phyloP scores from a whole-genome alignment of 164 flowering plant species.

The Pachysandra terminalis region DNA sequence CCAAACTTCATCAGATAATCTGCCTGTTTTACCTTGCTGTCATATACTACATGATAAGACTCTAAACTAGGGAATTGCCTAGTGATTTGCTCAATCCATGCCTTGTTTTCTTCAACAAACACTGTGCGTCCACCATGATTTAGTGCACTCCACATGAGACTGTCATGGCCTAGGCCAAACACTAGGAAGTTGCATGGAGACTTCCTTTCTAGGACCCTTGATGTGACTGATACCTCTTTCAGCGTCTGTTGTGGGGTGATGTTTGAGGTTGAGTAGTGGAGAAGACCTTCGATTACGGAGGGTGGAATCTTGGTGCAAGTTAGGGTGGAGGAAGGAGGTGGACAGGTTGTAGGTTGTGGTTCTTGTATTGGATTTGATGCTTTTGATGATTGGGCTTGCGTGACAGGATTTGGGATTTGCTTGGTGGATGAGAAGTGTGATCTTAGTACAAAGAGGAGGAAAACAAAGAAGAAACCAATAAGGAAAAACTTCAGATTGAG shows the following conservation, averaged over 20 bases:
- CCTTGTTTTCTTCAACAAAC: conserved; percentile 76
- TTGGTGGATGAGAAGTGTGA: conserved; percentile 39
- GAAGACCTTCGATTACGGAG: conserved; percentile 38
- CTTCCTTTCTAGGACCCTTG: conserved; percentile 37
- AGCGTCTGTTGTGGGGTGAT: conserved; percentile 74
- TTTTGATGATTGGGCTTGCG: conserved; percentile 11
- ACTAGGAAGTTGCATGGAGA: conserved; percentile 93
- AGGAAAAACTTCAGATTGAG: conserved; percentile 40
- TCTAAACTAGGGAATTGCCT: conserved; percentile 51
- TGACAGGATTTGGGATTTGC: conserved; percentile 12
- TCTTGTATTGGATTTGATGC: conserved; percentile 9
- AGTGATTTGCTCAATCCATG: conserved; percentile 63
- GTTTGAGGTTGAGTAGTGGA: conserved; percentile 64
- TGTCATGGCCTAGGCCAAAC: conserved; percentile 90
- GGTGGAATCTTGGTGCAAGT: conserved; percentile 55
- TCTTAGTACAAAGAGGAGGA: conserved; percentile 40
- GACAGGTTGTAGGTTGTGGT: conserved; percentile 19
- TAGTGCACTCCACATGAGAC: conserved; percentile 77
- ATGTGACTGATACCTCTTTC: conserved; percentile 56
- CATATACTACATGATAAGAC: conserved; percentile 61
- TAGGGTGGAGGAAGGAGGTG: conserved; percentile 16
- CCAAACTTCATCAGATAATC: conserved; percentile 51
- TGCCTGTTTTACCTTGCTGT: conserved; percentile 59
- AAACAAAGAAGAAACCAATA: conserved; percentile 34
- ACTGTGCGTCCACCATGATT: conserved; percentile 77